Evolutionary conservation across 441 rosid genomes (phyloP), one percentile per base, ranked within the genome.

Genomic region (Macaranga tanarius): DNA sequence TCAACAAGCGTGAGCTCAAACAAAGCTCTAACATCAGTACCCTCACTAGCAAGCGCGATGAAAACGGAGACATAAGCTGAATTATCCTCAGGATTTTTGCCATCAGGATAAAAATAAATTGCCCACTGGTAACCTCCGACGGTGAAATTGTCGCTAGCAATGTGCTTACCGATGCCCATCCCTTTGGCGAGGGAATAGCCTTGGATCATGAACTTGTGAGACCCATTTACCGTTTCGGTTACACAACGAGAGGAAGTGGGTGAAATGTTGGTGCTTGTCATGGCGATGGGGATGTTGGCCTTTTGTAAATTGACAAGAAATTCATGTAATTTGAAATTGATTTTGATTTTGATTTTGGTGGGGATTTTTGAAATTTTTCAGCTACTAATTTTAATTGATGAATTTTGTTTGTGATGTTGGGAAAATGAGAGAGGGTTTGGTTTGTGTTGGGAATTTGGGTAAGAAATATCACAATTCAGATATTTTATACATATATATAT

Each of bases 91-190:
- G 93, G 93, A 63, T 94, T 92, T 81, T 92, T 94, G 6, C 98
- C 97, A 62, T 94, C 98, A 0, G 98, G 98, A 56, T 94, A 94
- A 79, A 94, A 92, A 76, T 94, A 94, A 71, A 94, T 92, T 19
- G 97, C 98, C 98, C 98, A 94, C 69, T 93, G 96, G 65, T 86
- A 90, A 0, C 95, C 97, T 1, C 96, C 97, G 42, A 93, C 93
- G 58, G 88, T 77, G 85, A 93, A 92, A 66, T 86, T 90, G 40
- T 93, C 96, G 88, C 96, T 90, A 42, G 98, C 97, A 79, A 93
- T 92, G 90, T 93, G 97, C 76, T 92, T 90, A 19, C 98, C 98
- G 31, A 91, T 84, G 56, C 98, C 98, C 82, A 93, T 92, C 65
- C 98, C 98, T 77, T 93, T 93, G 15, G 98, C 94, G 15, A 93